Evolutionary conservation across 352 stramenopile genomes (phyloP).

Genomic region (Phytophthora hibernalis): DNA sequence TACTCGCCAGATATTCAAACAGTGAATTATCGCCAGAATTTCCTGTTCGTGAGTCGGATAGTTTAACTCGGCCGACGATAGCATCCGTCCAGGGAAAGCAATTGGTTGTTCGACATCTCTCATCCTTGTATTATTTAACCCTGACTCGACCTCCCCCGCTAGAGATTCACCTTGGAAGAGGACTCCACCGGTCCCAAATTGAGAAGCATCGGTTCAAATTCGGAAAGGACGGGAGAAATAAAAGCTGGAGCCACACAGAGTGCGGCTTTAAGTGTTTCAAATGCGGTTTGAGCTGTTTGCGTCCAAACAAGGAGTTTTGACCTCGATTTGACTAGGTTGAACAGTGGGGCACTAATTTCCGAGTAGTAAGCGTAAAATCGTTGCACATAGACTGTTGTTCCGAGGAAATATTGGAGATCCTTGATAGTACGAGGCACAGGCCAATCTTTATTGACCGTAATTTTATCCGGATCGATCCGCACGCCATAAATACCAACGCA

Average conservation of each 20-base stretch:
- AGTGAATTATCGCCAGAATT: constrained; percentile 9
- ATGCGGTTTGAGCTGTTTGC: background rate
- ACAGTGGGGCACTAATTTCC: constrained; percentile 7
- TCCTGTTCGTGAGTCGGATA: constrained; percentile 31
- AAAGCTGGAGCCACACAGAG: background rate
- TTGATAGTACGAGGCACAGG: background rate
- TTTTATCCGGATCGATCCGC: constrained; percentile 14
- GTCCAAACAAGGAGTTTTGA: constrained; percentile 4
- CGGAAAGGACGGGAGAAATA: constrained; percentile 1
- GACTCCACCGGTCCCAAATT: constrained; percentile 12
- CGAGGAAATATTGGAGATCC: constrained; percentile 4
- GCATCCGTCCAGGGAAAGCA: too few relatives aligned
- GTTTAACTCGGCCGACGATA: constrained; percentile 17
- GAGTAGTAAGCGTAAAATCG: constrained; percentile 1
- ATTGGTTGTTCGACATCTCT: constrained; percentile 3
- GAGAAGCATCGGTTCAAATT: constrained; percentile 3
- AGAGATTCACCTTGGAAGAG: constrained; percentile 4
- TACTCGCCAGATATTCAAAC: constrained; percentile 9
- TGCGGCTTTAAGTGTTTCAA: constrained; percentile 3
- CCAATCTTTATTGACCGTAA: background rate
- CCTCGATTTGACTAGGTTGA: constrained; percentile 12
- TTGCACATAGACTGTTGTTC: constrained; percentile 3
- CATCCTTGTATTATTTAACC: background rate
- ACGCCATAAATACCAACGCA: constrained; percentile 4
- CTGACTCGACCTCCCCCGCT: constrained; percentile 3